Evolutionary conservation across 75 land plant species (phyloP).

Genomic region (Selaginella moellendorffii): DNA sequence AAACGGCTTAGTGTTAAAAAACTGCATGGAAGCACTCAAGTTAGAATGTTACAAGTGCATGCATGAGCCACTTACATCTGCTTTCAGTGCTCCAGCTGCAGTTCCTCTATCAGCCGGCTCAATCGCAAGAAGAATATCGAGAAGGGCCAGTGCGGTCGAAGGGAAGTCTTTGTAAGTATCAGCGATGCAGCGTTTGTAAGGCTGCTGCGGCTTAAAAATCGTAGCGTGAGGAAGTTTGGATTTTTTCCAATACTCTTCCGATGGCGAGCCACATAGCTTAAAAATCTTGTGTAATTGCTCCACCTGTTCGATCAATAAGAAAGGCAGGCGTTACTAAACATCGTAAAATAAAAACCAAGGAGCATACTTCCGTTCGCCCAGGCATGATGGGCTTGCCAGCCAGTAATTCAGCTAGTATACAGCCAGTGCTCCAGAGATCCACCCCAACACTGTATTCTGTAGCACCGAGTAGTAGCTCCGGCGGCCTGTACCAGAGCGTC

Average conservation of each 20-base stretch:
- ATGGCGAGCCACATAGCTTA: slow-evolving; percentile 87
- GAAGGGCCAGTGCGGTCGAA: not conserved
- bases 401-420: slow-evolving; percentile 81
- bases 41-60: not conserved
- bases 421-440: slow-evolving; percentile 89
- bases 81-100: slow-evolving; percentile 22
- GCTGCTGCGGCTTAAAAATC: slow-evolving; percentile 81
- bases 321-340: not conserved
- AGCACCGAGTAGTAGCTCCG: slow-evolving; percentile 80
- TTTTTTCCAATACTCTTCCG: slow-evolving; percentile 86
- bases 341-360: not conserved
- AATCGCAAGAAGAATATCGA: slow-evolving; percentile 10
- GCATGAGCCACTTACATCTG: slow-evolving; percentile 13
- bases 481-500: slow-evolving; percentile 86
- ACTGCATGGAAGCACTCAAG: slow-evolving; percentile 26
- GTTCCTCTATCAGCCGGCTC: slow-evolving; percentile 27
- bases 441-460: slow-evolving; percentile 79
- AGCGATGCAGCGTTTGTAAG: slow-evolving; percentile 24
- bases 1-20: slow-evolving; percentile 71
- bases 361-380: slow-evolving; percentile 66
- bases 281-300: slow-evolving; percentile 84
- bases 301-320: slow-evolving; percentile 29
- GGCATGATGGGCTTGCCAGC: slow-evolving; percentile 97
- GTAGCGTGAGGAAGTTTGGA: slow-evolving; percentile 77
- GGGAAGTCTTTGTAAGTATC: slow-evolving; percentile 11